These are phyloP conservation scores for Magnaporthiopsis incrustans DNA, from an alignment of 2,329 filamentous ascomycete genomes.

Conservation along the genomic window DNA sequence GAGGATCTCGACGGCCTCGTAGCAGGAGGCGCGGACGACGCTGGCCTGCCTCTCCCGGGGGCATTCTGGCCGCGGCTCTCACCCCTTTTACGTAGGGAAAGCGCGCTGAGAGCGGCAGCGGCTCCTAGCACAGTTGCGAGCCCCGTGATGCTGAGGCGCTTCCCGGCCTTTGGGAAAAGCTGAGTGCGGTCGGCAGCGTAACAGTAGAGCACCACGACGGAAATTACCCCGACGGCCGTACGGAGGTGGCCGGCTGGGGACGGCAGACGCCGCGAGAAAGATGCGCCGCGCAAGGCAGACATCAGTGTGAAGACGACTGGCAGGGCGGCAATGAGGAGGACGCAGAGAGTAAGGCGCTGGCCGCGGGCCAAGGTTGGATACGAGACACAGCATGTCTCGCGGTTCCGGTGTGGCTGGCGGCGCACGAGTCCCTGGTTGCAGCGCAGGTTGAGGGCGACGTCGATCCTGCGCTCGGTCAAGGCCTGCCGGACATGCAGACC, in stretches of 20 bases:
- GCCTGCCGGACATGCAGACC: conserved; percentile 39
- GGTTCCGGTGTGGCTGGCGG: conserved; percentile 28
- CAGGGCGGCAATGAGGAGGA: conserved; percentile 16
- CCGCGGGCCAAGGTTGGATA: conserved; percentile 29
- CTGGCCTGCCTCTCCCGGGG: background rate
- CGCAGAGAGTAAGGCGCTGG: conserved; percentile 25
- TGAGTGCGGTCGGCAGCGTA: conserved; percentile 47
- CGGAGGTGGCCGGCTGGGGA: conserved; percentile 5
- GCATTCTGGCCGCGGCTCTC: background rate
- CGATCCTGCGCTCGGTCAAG: conserved; percentile 38
- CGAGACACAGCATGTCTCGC: conserved; percentile 43
- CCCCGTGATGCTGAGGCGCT: conserved; percentile 25
- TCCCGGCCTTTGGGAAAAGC: conserved; percentile 42
- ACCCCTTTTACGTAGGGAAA: background rate
- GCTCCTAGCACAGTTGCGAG: conserved; percentile 8
- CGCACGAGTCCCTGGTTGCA: conserved; percentile 40
- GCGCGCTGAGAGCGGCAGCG: background rate
- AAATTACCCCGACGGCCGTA: background rate
- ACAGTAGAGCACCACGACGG: conserved; percentile 28
- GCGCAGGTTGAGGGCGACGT: conserved; percentile 44
- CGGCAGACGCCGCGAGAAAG: background rate
- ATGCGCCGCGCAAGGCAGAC: background rate
- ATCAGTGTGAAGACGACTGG: conserved; percentile 15
- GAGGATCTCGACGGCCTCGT: background rate
- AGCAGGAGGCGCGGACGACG: background rate